Evolutionary conservation across 1,139 yeast species (phyloP), one percentile per base, ranked within the genome.

Genomic region (Hyphopichia wangnamkhiaoensis): DNA sequence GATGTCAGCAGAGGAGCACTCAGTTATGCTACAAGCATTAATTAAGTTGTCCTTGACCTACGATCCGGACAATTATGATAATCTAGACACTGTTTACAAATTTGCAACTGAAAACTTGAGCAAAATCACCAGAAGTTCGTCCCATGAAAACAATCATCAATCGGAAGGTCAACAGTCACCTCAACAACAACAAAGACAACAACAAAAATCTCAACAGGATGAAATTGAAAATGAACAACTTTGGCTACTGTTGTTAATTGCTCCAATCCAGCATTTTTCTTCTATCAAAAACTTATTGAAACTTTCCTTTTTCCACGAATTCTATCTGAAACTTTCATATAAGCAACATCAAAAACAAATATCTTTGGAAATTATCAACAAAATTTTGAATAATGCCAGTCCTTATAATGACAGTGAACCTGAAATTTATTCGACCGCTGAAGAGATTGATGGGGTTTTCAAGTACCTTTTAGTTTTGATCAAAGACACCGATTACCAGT

Each of bases 31-130:
- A 35, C 82, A 81, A 41, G 79, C 86, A 13, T 74, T 87, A 31
- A 73, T 85, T 37, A 77, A 76, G 45, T 63, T 91, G 31, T 74
- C 90, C 0, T 66, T 87, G 37, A 72, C 77, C 8, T 86, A 84
- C 65, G 87, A 86, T 51, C 86, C 89, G 2, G 68, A 73, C 1
- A 76, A 80, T 43, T 71, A 71, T 41, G 76, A 70, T 4, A 81
- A 86, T 56, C 66, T 90, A 43, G 83, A 87, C 54, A 62, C 64
- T 31, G 70, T 90, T 21, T 82, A 79, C 54, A 64, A 75, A 43
- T 83, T 76, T 56, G 83, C 88, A 0, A 64, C 73, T 19, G 73
- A 74, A 37, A 76, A 79, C 46, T 67, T 76, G 39, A 14, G 14
- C 14, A 28, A 37, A 28, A 31, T 34, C 4, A 32, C 32, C 41